These are phyloP conservation scores for Cordyceps cateniannulata DNA, from an alignment of 2,329 filamentous ascomycete genomes.

Conservation along the genomic window DNA sequence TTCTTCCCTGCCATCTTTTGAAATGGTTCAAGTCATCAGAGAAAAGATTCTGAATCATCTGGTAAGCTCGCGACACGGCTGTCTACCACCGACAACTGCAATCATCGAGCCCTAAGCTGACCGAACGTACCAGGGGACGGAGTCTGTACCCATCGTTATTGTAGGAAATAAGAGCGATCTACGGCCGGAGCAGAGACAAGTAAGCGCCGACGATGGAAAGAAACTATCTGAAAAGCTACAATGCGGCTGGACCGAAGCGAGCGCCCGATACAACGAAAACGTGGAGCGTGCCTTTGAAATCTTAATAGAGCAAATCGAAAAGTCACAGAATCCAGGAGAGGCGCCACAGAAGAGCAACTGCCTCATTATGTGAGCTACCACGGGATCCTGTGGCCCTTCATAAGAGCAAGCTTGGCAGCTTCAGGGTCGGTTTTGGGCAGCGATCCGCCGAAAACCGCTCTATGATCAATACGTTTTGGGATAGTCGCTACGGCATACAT, in stretches of 20 bases:
- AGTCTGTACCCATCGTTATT: slow-evolving; percentile 86
- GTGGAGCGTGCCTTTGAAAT: slow-evolving; percentile 89
- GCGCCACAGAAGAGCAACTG: slow-evolving; percentile 77
- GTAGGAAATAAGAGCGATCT: slow-evolving; percentile 97
- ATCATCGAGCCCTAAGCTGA: background rate
- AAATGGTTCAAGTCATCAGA: slow-evolving; percentile 93
- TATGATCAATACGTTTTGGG: background rate
- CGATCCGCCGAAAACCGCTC: background rate
- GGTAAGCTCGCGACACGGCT: slow-evolving; percentile 44
- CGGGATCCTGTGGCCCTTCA: background rate
- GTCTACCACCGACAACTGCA: background rate
- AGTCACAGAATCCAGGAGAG: slow-evolving; percentile 83
- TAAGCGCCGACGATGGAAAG: slow-evolving; percentile 77
- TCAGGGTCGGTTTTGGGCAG: background rate
- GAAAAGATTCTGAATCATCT: slow-evolving; percentile 97
- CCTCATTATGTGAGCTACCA: slow-evolving; percentile 63
- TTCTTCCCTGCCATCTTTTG: slow-evolving; percentile 85
- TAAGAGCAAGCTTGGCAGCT: background rate
- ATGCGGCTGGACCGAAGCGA: slow-evolving; percentile 92
- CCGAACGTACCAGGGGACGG: slow-evolving; percentile 59
- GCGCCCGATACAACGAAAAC: slow-evolving; percentile 89
- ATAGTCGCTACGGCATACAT: background rate
- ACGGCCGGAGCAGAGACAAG: slow-evolving; percentile 86
- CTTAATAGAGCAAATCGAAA: slow-evolving; percentile 92
- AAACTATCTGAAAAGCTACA: slow-evolving; percentile 79